Evolutionary conservation across 495 filamentous ascomycete species (phyloP).

Genomic region (Oidiodendron maius): DNA sequence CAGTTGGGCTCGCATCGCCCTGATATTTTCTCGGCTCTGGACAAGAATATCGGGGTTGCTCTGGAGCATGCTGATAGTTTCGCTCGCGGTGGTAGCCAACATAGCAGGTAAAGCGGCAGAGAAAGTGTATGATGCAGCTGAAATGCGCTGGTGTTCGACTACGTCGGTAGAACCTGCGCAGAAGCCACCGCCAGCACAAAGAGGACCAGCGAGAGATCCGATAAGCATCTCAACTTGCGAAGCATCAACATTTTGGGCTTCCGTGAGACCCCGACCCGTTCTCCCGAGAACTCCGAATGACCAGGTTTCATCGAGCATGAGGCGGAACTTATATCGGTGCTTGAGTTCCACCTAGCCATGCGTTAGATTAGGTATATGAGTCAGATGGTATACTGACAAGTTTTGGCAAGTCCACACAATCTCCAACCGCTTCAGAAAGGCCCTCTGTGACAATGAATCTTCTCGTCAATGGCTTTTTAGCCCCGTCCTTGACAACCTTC

Average conservation of each 20-base stretch:
- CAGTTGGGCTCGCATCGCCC: conserved; percentile 75
- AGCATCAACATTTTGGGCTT: conserved; percentile 92
- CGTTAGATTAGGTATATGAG: conserved; percentile 13
- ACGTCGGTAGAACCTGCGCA: conserved; percentile 87
- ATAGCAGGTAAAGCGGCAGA: conserved; percentile 92
- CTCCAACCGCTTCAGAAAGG: conserved; percentile 85
- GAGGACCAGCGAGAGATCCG: conserved; percentile 81
- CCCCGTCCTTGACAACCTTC: conserved; percentile 81
- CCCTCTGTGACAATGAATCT: conserved; percentile 97
- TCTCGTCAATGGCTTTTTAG: conserved; percentile 77
- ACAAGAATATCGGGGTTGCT: conserved; percentile 71
- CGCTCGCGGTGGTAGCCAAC: conserved; percentile 89
- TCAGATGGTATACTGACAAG: conserved; percentile 47
- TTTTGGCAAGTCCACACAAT: conserved; percentile 77
- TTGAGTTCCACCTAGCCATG: conserved; percentile 72
- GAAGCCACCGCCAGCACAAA: conserved; percentile 92
- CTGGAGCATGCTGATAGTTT: conserved; percentile 78
- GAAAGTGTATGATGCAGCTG: conserved; percentile 84
- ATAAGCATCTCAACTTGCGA: conserved; percentile 91
- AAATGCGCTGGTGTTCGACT: conserved; percentile 91
- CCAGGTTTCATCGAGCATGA: conserved; percentile 96
- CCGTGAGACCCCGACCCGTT: conserved; percentile 85
- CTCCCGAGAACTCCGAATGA: conserved; percentile 91
- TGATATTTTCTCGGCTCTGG: conserved; percentile 74
- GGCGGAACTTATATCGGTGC: conserved; percentile 90